phyloP scores from a whole-genome alignment of 1,139 yeast genomes.

The Entelexis sorbosivorans region DNA sequence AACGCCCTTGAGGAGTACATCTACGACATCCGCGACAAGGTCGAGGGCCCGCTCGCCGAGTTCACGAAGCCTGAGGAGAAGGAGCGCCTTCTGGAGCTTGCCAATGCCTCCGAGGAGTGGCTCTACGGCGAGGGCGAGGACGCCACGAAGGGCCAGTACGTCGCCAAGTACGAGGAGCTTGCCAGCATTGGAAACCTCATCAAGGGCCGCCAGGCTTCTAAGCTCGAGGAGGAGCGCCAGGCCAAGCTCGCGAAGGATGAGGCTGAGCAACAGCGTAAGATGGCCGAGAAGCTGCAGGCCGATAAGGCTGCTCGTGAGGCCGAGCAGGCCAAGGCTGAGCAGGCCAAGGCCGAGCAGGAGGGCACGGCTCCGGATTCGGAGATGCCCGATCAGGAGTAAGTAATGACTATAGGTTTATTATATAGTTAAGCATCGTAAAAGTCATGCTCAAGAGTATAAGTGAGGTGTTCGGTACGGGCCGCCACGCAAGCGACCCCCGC shows the following conservation, averaged over 20 bases:
- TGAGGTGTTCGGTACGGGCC: too few species aligned
- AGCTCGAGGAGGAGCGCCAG: conserved; percentile 92
- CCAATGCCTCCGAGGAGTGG: conserved; percentile 93
- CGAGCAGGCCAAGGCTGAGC: conserved; percentile 25
- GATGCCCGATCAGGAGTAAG: conserved; percentile 19
- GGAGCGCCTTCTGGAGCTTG: conserved; percentile 58
- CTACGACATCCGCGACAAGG: conserved; percentile 92
- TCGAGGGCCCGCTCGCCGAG: conserved; percentile 80
- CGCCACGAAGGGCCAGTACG: conserved; percentile 89
- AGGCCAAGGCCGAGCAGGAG: conserved; percentile 23
- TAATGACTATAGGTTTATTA: neutral
- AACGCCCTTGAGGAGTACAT: conserved; percentile 97
- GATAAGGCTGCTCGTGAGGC: conserved; percentile 42
- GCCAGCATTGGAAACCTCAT: conserved; percentile 90
- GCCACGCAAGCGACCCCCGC: too few species aligned
- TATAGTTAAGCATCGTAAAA: neutral
- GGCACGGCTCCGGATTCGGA: conserved; percentile 13
- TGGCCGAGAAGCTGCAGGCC: conserved; percentile 86
- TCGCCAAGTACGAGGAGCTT: conserved; percentile 96
- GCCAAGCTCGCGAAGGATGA: conserved; percentile 79
- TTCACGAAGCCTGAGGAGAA: conserved; percentile 90
- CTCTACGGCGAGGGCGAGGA: conserved; percentile 95
- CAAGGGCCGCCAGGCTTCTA: conserved; percentile 87
- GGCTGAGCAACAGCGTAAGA: conserved; percentile 68
- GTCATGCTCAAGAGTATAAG: too few species aligned